Conservation (phyloP, 2,329 filamentous ascomycete species). For the Furcasterigmium sp. region DNA sequence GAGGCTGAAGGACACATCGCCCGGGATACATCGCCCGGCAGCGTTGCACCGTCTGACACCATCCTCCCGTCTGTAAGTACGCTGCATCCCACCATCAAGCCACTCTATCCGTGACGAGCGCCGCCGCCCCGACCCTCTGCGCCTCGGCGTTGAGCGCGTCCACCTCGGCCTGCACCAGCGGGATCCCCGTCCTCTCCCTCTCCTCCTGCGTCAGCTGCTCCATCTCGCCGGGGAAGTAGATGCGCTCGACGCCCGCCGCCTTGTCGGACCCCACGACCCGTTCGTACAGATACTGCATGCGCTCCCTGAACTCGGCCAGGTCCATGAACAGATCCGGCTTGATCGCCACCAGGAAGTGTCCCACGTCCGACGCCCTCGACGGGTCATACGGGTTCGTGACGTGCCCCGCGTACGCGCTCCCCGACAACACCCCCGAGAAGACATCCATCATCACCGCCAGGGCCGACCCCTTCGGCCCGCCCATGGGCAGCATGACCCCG, state of each 20-base stretch:
- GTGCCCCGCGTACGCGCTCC: slow-evolving; percentile 71
- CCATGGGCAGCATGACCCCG: slow-evolving; percentile 83
- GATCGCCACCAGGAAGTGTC: slow-evolving; percentile 68
- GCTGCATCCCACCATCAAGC: no score
- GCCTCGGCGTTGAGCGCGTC: slow-evolving; percentile 52
- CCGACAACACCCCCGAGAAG: slow-evolving; percentile 74
- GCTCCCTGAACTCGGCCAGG: slow-evolving; percentile 60
- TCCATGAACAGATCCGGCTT: slow-evolving; percentile 72
- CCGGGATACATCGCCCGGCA: no score
- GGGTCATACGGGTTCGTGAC: slow-evolving; percentile 75
- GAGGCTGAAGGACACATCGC: no score
- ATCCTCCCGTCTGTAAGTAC: no score
- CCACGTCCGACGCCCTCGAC: slow-evolving; percentile 62
- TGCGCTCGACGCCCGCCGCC: slow-evolving; percentile 49
- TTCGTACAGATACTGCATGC: slow-evolving; percentile 53
- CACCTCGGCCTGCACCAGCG: slow-evolving; percentile 51
- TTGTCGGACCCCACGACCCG: slow-evolving; percentile 48
- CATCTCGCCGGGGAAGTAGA: slow-evolving; percentile 59
- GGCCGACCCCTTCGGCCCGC: slow-evolving; percentile 75
- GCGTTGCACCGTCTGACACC: no score
- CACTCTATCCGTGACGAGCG: no score
- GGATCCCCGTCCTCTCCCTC: slow-evolving; percentile 50
- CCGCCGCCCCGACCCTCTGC: slow-evolving; percentile 31
- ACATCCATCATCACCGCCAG: slow-evolving; percentile 85
- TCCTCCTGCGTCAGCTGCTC: slow-evolving; percentile 50